Conservation (phyloP, 371 early-diverging fungal species). For the Chytridium lagenaria region DNA sequence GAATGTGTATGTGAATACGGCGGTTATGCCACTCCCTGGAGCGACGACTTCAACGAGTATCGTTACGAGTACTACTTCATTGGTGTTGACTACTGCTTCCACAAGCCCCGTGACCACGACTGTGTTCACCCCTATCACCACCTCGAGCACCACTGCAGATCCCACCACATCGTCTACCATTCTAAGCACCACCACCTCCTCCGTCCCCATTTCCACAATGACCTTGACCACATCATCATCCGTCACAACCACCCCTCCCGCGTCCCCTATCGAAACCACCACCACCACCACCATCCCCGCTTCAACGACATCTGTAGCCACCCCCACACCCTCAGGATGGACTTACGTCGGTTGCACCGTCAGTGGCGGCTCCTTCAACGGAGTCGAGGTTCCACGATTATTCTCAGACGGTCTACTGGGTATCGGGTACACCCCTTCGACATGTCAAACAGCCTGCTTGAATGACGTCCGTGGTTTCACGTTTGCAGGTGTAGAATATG, state of each 20-base stretch:
- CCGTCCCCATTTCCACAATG: neutral
- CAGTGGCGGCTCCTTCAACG: neutral
- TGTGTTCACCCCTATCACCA: too few relatives aligned
- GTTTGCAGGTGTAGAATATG: neutral
- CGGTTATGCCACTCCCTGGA: neutral
- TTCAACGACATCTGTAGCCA: neutral
- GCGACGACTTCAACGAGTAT: neutral
- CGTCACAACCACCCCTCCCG: neutral
- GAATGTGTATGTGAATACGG: neutral
- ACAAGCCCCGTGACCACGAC: too few relatives aligned
- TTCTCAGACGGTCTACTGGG: neutral
- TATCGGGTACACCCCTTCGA: neutral
- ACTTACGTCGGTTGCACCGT: neutral
- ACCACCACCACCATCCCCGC: neutral
- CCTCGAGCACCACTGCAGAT: neutral
- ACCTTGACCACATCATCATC: neutral
- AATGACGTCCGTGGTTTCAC: neutral
- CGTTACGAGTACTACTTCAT: neutral
- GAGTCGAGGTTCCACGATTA: neutral
- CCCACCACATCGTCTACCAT: neutral
- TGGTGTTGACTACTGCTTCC: neutral
- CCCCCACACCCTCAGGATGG: neutral
- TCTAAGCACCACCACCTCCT: neutral
- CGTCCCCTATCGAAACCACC: neutral
- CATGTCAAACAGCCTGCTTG: neutral